These are phyloP conservation scores for Phialophora tarda DNA, from an alignment of 2,329 filamentous ascomycete species.

Conservation along the genomic window DNA sequence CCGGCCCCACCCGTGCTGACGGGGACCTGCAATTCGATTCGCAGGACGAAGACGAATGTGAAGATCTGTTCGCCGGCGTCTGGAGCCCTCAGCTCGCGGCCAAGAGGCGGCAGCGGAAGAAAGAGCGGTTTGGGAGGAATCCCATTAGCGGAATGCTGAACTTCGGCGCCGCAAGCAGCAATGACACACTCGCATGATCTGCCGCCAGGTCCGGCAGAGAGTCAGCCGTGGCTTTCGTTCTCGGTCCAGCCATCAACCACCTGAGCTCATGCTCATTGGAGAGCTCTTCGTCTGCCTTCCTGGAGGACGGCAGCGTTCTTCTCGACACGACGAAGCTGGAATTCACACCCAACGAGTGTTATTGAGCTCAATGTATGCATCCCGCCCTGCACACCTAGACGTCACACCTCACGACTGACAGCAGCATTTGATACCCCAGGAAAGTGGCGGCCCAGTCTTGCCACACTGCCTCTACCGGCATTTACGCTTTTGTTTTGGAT, in stretches of 20 bases:
- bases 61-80: constrained; percentile 67
- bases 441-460: neutral
- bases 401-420: neutral
- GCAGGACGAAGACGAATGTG: constrained; percentile 70
- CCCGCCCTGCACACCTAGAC: neutral
- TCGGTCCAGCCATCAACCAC: neutral
- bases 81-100: constrained; percentile 63
- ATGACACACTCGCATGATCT: constrained; percentile 32
- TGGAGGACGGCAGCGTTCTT: neutral
- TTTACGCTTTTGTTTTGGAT: neutral
- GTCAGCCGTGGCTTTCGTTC: neutral
- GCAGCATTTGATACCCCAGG: neutral
- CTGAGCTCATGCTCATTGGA: neutral
- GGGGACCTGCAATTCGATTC: constrained; percentile 57
- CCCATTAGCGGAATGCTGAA: constrained; percentile 23
- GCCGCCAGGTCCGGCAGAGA: neutral
- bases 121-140: constrained; percentile 33
- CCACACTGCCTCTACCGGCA: neutral
- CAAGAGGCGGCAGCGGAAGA: constrained; percentile 47
- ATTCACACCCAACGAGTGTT: neutral
- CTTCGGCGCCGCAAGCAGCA: constrained; percentile 25
- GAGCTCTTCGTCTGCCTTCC: neutral
- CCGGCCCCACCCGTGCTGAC: neutral
- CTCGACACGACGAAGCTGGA: too few relatives aligned
- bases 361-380: neutral